Base-by-base conservation (phyloP, 306 rosid genomes). In the Cicer chorassanicum region DNA sequence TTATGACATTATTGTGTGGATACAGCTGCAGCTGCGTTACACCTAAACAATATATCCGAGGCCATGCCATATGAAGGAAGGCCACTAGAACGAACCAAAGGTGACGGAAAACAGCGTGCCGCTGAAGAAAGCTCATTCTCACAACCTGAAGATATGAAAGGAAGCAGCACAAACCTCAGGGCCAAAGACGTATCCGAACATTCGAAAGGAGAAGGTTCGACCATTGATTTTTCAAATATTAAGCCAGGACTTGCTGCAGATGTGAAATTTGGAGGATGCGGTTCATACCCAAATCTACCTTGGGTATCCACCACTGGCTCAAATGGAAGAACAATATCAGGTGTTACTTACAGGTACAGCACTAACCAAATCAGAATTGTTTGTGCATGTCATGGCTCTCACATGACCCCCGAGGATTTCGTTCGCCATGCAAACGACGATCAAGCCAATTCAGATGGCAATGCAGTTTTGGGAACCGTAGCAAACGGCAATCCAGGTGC, bases 241-340 rank as follows among this genome's bases (percentile, higher is more conserved):
- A 95, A 90, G 72, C 97, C 98, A 3, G 99, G 99, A 39, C 82
- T 95, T 74, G 88, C 89, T 21, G 96, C 96, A 1, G 96, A 89
- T 41, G 78, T 95, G 60, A 91, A 90, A 85, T 92, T 95, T 56
- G 99, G 96, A 7, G 99, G 99, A 15, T 74, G 90, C 43, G 99
- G 98, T 84, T 85, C 99, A 8, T 78, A 78, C 59, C 98, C 99
- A 21, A 87, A 86, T 83, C 89, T 95, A 11, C 99, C 99, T 38
- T 95, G 98, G 99, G 99, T 95, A 77, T 95, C 99, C 14, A 95
- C 98, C 60, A 85, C 92, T 7, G 96, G 96, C 40, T 86, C 96
- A 40, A 83, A 87, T 49, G 99, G 98, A 41, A 86, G 85, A 86
- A 92, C 96, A 1, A 90, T 95, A 67, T 95, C 99, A 63, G 99